phyloP scores from a whole-genome alignment of 2,329 filamentous ascomycete species.

The Fusarium kyushuense region DNA sequence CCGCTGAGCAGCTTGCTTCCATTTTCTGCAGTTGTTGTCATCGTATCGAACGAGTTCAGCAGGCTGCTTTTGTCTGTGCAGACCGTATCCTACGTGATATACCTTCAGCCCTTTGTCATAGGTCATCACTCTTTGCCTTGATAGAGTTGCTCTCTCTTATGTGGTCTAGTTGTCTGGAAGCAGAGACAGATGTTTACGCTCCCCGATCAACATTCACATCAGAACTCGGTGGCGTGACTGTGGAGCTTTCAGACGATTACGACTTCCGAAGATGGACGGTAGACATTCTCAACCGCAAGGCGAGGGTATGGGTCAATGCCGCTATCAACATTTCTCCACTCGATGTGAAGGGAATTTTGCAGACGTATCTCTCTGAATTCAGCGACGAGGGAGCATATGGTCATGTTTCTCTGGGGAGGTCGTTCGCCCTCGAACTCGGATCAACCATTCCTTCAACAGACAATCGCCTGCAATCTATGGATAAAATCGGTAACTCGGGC shows the following conservation, averaged over 20 bases:
- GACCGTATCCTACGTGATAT: conserved; percentile 87
- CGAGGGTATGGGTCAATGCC: conserved; percentile 81
- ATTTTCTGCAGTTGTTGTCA: conserved; percentile 94
- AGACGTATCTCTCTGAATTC: conserved; percentile 96
- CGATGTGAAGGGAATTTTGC: conserved; percentile 93
- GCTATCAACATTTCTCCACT: conserved; percentile 88
- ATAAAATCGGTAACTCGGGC: conserved; percentile 76
- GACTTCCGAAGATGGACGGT: conserved; percentile 83
- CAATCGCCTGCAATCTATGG: conserved; percentile 85
- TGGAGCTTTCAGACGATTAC: conserved; percentile 96
- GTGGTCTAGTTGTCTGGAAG: conserved; percentile 95
- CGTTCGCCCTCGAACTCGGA: conserved; percentile 94
- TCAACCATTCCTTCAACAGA: conserved; percentile 87
- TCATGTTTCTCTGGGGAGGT: conserved; percentile 90
- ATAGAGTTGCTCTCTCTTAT: conserved; percentile 92
- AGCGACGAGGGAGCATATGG: conserved; percentile 92
- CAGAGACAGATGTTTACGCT: conserved; percentile 92
- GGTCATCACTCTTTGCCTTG: conserved; percentile 89
- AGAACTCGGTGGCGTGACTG: conserved; percentile 78
- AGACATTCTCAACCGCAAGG: conserved; percentile 79
- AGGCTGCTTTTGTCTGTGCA: conserved; percentile 84
- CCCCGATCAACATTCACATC: conserved; percentile 87
- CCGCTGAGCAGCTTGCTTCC: conserved; percentile 86
- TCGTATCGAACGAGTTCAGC: conserved; percentile 90
- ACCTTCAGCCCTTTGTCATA: conserved; percentile 90